Base-by-base conservation (phyloP, 768 basidiomycete species). In the Tricholoma hemisulphureum region DNA sequence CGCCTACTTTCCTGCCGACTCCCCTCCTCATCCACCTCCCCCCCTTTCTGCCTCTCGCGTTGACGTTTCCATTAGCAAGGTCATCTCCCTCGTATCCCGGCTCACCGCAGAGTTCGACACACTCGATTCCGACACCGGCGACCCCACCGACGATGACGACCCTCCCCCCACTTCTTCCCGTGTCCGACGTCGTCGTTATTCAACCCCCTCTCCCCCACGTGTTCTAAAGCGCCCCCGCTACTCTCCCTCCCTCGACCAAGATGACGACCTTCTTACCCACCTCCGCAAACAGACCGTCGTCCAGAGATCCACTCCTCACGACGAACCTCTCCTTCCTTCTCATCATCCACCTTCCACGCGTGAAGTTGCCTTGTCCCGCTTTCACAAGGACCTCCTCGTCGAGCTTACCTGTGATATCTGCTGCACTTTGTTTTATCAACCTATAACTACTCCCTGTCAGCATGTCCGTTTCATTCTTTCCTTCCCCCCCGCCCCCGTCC, bases 361-460 rank as follows among this genome's bases (percentile, higher is more conserved):
- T 26, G 65, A 69, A 24, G 50, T 71, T 51, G 60, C 67, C 26
- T 70, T 73, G 53, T 65, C 71, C 5, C 69, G 71, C 43, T 80
- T 89, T 57, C 79, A 84, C 65, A 88, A 88, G 68, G 82, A 84
- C 24, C 78, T 90, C 11, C 71, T 84, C 21, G 65, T 80, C 10
- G 89, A 95, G 63, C 79, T 96, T 55, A 87, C 84, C 18, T 98
- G 96, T 71, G 91, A 95, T 71, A 95, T 98, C 31, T 98, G 96
- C 73, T 90, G 90, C 67, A 81, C 81, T 67, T 75, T 97, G 35
- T 78, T 95, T 62, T 86, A 86, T 73, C 85, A 92, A 61, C 95
- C 96, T 5, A 80, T 95, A 51, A 98, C 96, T 14, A 91, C 95
- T 3, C 91, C 93, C 11, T 98, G 96, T 72, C 95, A 98, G 71